Evolutionary conservation across 2,329 filamentous ascomycete genomes (phyloP), one percentile per base, ranked within the genome.

Genomic region (Anthostomella pinea): DNA sequence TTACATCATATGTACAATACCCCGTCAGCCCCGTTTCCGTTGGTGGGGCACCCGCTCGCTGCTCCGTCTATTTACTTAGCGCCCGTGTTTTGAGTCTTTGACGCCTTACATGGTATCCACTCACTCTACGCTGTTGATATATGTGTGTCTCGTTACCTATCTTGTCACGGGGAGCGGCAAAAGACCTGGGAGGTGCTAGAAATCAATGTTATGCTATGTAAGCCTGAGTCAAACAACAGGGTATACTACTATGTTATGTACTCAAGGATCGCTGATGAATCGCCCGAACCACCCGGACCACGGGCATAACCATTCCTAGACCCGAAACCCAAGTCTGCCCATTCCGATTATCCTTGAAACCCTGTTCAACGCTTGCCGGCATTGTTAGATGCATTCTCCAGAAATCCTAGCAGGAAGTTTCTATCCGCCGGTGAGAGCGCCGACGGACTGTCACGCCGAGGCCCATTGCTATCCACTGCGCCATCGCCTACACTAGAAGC

Each of bases 351-450:
- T 27, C 13, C 13, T 15, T 5, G 14, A 14, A 30, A 8, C 18
- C 16, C 38, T 36, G n/a, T 14, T 58, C 40, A 65, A 24, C 61
- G 58, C 15, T 57, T 56, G n/a, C n/a, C n/a, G n/a, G 58, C 40
- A 20, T 46, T 65, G 22, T 65, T 64, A 8, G 70, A 69, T 3
- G 71, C 67, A 17, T 69, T 69, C 46, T 87, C 78, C 52, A 94
- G 65, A 56, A 88, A 93, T 8, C 77, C 83, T 33, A 93, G 69
- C 56, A 94, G 65, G 52, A 93, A 93, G 11, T 73, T 81, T 56
- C 85, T 83, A 49, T 93, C 82, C 1, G 79, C 83, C 0, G 85
- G 77, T 4, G 82, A 84, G 28, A 81, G 79, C 9, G 75, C 68
- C 20, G 70, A 69, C 53, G 74, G 67, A 43, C 70, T 75, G 13